A percentile compares a stretch with the other conserved stretches of the same genome.
phyloP scores from a whole-genome alignment of 352 stramenopile species.

The Pythium aquatile region DNA sequence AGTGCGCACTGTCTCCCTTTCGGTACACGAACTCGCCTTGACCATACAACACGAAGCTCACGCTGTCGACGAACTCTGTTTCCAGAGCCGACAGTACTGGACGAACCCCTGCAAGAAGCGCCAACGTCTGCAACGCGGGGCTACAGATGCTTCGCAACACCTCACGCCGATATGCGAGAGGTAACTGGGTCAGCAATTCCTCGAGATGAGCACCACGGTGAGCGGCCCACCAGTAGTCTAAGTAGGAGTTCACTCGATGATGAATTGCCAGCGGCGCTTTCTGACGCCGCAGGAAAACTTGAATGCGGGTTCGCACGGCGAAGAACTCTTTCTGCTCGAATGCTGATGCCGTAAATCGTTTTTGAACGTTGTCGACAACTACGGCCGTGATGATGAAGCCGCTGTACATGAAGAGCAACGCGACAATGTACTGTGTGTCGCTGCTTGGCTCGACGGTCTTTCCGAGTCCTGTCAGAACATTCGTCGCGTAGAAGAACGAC shows the following conservation, averaged over 20 bases:
- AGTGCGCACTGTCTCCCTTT: constrained; percentile 32
- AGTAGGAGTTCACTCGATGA: constrained; percentile 43
- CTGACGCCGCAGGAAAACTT: constrained; percentile 46
- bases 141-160: constrained; percentile 42
- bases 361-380: constrained; percentile 54
- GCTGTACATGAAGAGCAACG: constrained; percentile 47
- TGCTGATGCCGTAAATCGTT: constrained; percentile 46
- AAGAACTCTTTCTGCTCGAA: constrained; percentile 58
- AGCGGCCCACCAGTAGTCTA: constrained; percentile 51
- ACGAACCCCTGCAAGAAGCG: constrained; percentile 29
- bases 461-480: constrained; percentile 36
- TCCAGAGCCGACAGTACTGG: constrained; percentile 34
- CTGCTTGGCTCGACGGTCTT: constrained; percentile 39
- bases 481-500: constrained; percentile 40
- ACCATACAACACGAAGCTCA: constrained; percentile 41
- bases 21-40: constrained; percentile 41
- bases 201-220: constrained; percentile 41
- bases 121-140: constrained; percentile 38
- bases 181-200: constrained; percentile 36
- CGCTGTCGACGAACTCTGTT: constrained; percentile 35
- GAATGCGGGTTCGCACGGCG: constrained; percentile 37
- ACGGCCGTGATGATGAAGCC: constrained; percentile 52
- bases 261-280: constrained; percentile 40
- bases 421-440: constrained; percentile 37
- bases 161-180: constrained; percentile 34